These are phyloP conservation scores for Pleodorina starrii DNA, from an alignment of 139 green algal genomes.

Conservation along the genomic window DNA sequence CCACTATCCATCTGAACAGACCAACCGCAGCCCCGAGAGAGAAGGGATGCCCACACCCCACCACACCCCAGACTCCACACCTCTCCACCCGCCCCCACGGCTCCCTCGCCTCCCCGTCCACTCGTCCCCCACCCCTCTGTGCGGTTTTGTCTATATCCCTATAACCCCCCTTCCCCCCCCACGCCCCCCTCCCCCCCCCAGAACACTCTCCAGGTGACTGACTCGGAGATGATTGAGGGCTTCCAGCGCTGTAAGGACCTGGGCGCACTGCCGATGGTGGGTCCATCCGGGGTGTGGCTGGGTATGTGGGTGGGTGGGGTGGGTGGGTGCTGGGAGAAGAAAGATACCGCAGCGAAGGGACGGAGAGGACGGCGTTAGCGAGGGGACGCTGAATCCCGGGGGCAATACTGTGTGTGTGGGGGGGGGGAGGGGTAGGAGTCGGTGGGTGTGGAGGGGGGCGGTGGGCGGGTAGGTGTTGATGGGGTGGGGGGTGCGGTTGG, in stretches of 20 bases:
- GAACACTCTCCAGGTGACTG: slow-evolving; percentile 78
- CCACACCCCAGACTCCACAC: no score
- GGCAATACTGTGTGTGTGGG: no score
- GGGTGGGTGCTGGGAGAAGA: neutral
- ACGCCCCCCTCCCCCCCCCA: slow-evolving; percentile 17
- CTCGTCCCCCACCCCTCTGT: neutral
- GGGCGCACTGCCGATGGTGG: slow-evolving; percentile 88
- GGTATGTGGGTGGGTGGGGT: neutral
- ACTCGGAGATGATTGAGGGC: slow-evolving; percentile 89
- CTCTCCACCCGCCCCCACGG: no score
- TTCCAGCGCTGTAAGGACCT: slow-evolving; percentile 88
- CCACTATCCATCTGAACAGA: no score
- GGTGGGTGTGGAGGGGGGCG: no score
- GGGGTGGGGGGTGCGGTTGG: no score
- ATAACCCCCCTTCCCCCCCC: neutral
- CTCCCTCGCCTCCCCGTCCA: no score
- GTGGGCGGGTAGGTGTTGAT: no score
- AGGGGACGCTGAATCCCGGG: neutral
- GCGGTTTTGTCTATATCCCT: neutral
- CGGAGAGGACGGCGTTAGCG: neutral
- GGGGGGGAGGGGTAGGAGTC: no score
- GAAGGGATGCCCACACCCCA: no score
- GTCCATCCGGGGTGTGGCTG: neutral
- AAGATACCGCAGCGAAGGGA: no score
- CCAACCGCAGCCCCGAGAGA: no score